These are phyloP conservation scores for Gloeophyllum trabeum DNA, from an alignment of 768 basidiomycete species.

Conservation along the genomic window DNA sequence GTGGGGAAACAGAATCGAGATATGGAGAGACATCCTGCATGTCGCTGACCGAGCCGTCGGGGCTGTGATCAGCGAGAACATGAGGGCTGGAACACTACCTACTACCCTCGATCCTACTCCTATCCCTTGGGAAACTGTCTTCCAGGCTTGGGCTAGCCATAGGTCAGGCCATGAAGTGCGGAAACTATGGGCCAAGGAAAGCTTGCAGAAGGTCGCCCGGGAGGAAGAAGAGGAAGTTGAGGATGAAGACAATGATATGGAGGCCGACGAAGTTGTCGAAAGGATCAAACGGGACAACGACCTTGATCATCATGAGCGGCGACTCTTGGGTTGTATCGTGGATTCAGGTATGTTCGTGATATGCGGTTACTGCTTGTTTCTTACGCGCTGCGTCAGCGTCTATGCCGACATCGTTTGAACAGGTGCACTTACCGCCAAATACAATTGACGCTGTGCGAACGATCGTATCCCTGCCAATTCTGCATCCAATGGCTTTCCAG, in stretches of 20 bases:
- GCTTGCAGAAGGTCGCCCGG: constrained; percentile 21
- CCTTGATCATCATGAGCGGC: constrained; percentile 72
- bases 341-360: constrained; percentile 45
- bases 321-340: constrained; percentile 77
- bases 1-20: constrained; percentile 62
- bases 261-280: constrained; percentile 64
- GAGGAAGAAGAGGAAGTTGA: constrained; percentile 11
- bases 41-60: constrained; percentile 75
- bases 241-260: constrained; percentile 7
- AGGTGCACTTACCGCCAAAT: constrained; percentile 80
- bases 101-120: constrained; percentile 40
- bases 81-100: constrained; percentile 18
- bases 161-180: constrained; percentile 38
- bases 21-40: constrained; percentile 58
- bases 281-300: constrained; percentile 62
- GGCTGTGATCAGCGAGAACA: constrained; percentile 31
- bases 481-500: constrained; percentile 81
- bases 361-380: constrained; percentile 3
- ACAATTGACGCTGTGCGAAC: constrained; percentile 91
- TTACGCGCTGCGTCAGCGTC: constrained; percentile 29
- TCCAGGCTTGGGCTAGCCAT: constrained; percentile 53
- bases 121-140: constrained; percentile 58
- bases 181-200: constrained; percentile 50
- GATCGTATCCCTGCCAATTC: constrained; percentile 78
- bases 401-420: constrained; percentile 74